These are phyloP conservation scores for Pholiota molesta DNA, from an alignment of 768 basidiomycete species.

Conservation along the genomic window DNA sequence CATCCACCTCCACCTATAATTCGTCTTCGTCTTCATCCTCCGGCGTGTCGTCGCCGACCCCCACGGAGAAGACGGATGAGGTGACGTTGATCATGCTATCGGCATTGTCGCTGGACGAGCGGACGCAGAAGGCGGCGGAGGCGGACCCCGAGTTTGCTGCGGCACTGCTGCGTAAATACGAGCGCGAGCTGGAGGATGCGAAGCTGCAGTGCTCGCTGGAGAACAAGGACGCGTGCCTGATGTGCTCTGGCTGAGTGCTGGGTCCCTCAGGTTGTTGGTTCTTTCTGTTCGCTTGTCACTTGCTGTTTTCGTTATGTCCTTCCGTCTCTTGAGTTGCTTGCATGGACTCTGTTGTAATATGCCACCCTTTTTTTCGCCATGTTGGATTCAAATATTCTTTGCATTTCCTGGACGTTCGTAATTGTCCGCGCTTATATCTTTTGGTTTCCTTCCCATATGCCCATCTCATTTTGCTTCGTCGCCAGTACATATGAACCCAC, in stretches of 20 bases:
- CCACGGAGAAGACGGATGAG: constrained; percentile 1
- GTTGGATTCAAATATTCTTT: background rate
- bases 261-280: background rate
- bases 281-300: background rate
- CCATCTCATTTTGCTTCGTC: background rate
- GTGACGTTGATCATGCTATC: constrained; percentile 26
- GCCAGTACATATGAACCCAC: background rate
- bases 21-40: constrained; percentile 15
- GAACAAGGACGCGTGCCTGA: constrained; percentile 93
- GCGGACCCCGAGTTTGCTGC: constrained; percentile 77
- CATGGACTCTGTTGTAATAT: constrained; percentile 9
- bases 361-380: background rate
- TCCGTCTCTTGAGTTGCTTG: constrained; percentile 3
- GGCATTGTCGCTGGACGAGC: constrained; percentile 48
- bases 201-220: constrained; percentile 84
- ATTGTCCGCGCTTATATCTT: background rate
- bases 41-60: constrained; percentile 28
- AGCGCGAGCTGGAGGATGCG: constrained; percentile 79
- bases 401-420: background rate
- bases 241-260: constrained; percentile 78
- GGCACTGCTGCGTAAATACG: constrained; percentile 69
- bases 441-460: background rate
- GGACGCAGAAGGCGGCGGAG: constrained; percentile 55
- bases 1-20: constrained; percentile 8
- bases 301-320: constrained; percentile 6